These are phyloP conservation scores for Phytophthora hibernalis DNA, from an alignment of 352 stramenopile genomes.

Conservation along the genomic window DNA sequence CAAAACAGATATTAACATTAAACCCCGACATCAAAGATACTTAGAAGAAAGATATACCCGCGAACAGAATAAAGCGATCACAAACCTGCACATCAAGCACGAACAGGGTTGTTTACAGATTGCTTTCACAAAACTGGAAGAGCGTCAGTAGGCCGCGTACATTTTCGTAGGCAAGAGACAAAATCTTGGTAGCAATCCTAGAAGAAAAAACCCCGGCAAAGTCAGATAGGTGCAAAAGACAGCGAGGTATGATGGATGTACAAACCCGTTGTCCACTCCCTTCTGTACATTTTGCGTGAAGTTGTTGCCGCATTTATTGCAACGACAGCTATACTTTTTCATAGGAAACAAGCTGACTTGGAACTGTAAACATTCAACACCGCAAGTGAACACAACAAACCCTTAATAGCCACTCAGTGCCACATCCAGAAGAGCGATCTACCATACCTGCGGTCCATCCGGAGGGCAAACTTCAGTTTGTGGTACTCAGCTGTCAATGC, in stretches of 20 bases:
- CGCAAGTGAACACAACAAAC: conserved; percentile 3
- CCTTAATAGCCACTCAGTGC: conserved; percentile 1
- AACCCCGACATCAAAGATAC: background rate
- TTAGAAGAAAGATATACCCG: conserved; percentile 50
- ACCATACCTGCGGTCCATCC: conserved; percentile 71
- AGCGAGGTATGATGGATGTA: background rate
- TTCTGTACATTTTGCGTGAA: conserved; percentile 88
- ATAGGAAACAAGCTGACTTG: conserved; percentile 87
- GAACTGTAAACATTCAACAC: conserved; percentile 54
- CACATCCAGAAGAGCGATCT: conserved; percentile 1
- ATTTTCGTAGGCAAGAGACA: conserved; percentile 87
- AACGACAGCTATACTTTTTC: conserved; percentile 85
- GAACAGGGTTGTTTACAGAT: conserved; percentile 10
- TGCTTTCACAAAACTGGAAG: conserved; percentile 7
- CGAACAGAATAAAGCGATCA: conserved; percentile 85
- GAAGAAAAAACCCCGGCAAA: background rate
- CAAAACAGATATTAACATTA: conserved; percentile 5
- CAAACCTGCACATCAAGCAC: conserved; percentile 57
- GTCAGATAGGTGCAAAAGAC: background rate
- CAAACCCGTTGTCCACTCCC: conserved; percentile 89
- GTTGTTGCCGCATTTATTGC: conserved; percentile 58
- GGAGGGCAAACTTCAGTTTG: conserved; percentile 76
- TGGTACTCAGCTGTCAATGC: conserved; percentile 56
- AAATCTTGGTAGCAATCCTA: conserved; percentile 88
- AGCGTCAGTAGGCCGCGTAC: conserved; percentile 35